A percentile compares a stretch with the other conserved stretches of the same genome.
phyloP scores from a whole-genome alignment of 768 basidiomycete species.

The Mycena maculata region DNA sequence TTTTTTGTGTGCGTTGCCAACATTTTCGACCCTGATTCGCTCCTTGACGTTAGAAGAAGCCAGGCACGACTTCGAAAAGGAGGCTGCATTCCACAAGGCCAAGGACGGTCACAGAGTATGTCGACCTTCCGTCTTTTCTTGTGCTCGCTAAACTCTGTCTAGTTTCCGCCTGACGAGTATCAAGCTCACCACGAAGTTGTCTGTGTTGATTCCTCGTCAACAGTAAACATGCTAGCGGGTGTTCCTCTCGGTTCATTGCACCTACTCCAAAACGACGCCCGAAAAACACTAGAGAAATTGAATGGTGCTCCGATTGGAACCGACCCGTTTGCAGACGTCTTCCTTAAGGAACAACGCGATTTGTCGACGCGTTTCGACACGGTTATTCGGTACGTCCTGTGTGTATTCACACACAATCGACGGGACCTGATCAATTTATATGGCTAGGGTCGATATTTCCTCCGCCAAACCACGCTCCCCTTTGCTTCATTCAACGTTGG shows the following conservation, averaged over 20 bases:
- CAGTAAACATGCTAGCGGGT: slow-evolving; percentile 79
- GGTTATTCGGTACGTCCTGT: slow-evolving; percentile 63
- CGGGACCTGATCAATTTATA: no score
- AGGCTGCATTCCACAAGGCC: slow-evolving; percentile 70
- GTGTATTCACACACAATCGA: neutral
- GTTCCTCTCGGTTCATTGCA: slow-evolving; percentile 84
- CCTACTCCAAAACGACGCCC: slow-evolving; percentile 81
- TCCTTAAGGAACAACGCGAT: slow-evolving; percentile 78
- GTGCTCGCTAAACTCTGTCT: slow-evolving; percentile 13
- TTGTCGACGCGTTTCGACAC: slow-evolving; percentile 79
- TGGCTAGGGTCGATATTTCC: slow-evolving; percentile 72
- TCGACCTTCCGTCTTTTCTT: slow-evolving; percentile 11
- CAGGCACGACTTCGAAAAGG: slow-evolving; percentile 72
- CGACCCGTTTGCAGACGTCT: slow-evolving; percentile 78
- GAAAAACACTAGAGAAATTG: slow-evolving; percentile 74
- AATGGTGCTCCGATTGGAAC: slow-evolving; percentile 57
- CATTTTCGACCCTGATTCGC: neutral
- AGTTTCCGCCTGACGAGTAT: slow-evolving; percentile 75
- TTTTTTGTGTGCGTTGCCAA: slow-evolving; percentile 72
- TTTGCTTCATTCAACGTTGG: slow-evolving; percentile 61
- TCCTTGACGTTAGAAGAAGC: slow-evolving; percentile 55
- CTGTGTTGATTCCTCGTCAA: slow-evolving; percentile 84
- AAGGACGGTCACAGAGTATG: slow-evolving; percentile 66
- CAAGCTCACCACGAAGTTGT: slow-evolving; percentile 60
- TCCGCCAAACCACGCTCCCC: slow-evolving; percentile 56